Evolutionary conservation across 2,329 filamentous ascomycete genomes (phyloP).

Genomic region (Pezizomycotina sp.): DNA sequence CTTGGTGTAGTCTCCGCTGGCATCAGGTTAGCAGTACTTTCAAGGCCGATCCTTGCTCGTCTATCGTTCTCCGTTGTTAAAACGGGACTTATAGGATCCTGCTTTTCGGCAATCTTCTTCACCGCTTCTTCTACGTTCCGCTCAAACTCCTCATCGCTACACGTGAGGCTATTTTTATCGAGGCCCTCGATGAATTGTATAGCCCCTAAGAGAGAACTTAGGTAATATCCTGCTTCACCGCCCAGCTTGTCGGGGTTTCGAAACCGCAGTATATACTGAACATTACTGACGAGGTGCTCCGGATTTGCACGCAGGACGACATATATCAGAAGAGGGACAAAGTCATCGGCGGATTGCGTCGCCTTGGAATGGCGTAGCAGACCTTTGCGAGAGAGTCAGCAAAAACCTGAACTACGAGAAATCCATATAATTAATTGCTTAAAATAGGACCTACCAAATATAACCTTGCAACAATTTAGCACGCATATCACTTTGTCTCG

Average conservation of each 20-base stretch:
- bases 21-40: constrained; percentile 36
- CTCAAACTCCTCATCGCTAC: constrained; percentile 90
- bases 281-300: constrained; percentile 88
- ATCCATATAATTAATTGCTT: background rate
- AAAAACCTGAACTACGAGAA: too few species aligned
- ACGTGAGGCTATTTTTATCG: constrained; percentile 82
- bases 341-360: constrained; percentile 90
- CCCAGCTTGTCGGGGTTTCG: constrained; percentile 92
- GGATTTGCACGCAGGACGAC: constrained; percentile 89
- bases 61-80: constrained; percentile 5
- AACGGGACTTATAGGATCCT: constrained; percentile 17
- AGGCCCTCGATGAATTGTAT: constrained; percentile 95
- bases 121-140: constrained; percentile 91
- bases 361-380: constrained; percentile 80
- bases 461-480: constrained; percentile 97
- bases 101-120: constrained; percentile 63
- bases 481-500: constrained; percentile 97
- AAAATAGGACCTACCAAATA: constrained; percentile 53
- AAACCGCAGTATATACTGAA: constrained; percentile 94
- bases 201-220: constrained; percentile 77
- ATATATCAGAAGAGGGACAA: constrained; percentile 87
- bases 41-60: constrained; percentile 30
- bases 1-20: too few species aligned
- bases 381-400: too few species aligned
- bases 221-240: constrained; percentile 95